Evolutionary conservation across 2,329 filamentous ascomycete genomes (phyloP), one percentile per base, ranked within the genome.

Genomic region (Escovopsis sp.): DNA sequence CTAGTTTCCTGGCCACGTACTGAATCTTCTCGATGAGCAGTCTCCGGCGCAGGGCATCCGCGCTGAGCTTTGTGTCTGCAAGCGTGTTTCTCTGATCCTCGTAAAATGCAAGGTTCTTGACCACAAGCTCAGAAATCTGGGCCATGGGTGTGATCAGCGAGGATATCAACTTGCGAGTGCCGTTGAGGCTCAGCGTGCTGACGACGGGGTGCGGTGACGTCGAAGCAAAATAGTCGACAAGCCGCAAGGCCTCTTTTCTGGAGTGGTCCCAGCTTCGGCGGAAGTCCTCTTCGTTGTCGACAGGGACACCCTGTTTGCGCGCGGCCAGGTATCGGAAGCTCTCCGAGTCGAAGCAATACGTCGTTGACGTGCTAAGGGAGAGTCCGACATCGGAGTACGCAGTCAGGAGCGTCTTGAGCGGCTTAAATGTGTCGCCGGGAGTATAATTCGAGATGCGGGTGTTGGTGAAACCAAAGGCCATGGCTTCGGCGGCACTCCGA

Each of bases 121-220:
- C 43, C 4, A 54, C 48, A 1, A 2, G 12, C 2, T 46, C 44
- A 0, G 52, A 41, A 4, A 54, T 44, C 0, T 39, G 26, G 2
- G 52, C 47, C 43, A 54, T 54, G 1, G 52, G 52, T 1, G 44
- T 36, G 1, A 47, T 42, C 1, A 54, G 15, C 12, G 44, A 33
- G 1, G 19, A 1, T 6, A 54, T 47, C 0, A 39, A 28, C 26
- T 36, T 42, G 0, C 47, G 50, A 0, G 45, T 45, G 0, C 42
- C 49, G 0, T 54, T 51, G n/a, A 54, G 39, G 26, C 38, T 50
- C 2, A 53, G 28, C 0, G 49, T 54, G 26, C 48, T 52, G 6
- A 36, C 43, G 7, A 53, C 38, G 2, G 50, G 23, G 6, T 54
- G 52, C 1, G 52, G 49, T 3, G 33, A 26, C 12, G 43, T 42